Percentiles rank a stretch among this genome's conserved stretches.
These are phyloP conservation scores for Neostapfia colusana DNA, from an alignment of 176 grass and related monocot genomes.

Conservation along the genomic window DNA sequence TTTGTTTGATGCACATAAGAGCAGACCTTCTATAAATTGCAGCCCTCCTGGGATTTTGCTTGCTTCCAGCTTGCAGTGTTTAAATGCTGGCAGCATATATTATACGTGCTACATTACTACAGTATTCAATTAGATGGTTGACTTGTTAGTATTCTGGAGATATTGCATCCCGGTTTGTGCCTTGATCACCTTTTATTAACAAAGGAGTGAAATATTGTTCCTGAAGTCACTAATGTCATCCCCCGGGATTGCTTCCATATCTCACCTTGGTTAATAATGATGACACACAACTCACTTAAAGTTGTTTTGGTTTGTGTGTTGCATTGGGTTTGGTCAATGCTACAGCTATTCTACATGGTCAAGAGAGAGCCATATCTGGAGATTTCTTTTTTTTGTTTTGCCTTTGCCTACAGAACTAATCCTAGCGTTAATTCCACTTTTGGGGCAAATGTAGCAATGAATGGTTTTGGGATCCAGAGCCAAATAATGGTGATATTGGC, in stretches of 20 bases:
- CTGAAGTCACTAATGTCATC: conserved; percentile 51
- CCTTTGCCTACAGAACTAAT: conserved; percentile 35
- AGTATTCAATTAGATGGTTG: conserved; percentile 66
- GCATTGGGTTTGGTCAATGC: conserved; percentile 53
- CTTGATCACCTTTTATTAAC: conserved; percentile 34
- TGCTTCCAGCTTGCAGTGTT: conserved; percentile 52
- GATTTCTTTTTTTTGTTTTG: conserved; percentile 8
- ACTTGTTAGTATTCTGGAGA: conserved; percentile 52
- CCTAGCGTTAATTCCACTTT: conserved; percentile 46
- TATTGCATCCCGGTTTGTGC: conserved; percentile 25
- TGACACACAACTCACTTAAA: conserved; percentile 66
- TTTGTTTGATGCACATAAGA: conserved; percentile 70
- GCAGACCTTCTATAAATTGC: conserved; percentile 39
- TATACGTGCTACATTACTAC: not conserved
- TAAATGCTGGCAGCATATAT: conserved; percentile 57
- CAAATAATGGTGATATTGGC: conserved; percentile 50
- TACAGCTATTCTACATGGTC: conserved; percentile 38
- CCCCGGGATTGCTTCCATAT: conserved; percentile 49
- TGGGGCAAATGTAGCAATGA: conserved; percentile 55
- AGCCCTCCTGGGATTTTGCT: conserved; percentile 41
- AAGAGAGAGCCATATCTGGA: conserved; percentile 34
- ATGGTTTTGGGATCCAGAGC: conserved; percentile 69
- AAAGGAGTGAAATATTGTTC: conserved; percentile 30
- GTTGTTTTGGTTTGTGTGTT: conserved; percentile 60
- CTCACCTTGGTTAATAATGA: conserved; percentile 54